These are phyloP conservation scores for Sclerotinia glacialis DNA, from an alignment of 2,329 filamentous ascomycete genomes.

Conservation along the genomic window DNA sequence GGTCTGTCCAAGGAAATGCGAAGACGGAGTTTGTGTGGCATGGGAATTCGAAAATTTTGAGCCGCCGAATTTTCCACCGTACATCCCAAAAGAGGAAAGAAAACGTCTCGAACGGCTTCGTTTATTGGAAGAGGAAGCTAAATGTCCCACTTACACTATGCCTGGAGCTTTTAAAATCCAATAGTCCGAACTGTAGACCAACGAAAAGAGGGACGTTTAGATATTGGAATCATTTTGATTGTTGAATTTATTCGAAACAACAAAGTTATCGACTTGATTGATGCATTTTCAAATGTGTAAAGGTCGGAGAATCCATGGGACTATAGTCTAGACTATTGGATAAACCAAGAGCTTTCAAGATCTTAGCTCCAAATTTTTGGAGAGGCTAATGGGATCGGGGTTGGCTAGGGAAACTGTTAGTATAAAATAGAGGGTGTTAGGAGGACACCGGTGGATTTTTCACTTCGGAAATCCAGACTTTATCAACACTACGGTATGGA, in stretches of 20 bases:
- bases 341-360: neutral
- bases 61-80: neutral
- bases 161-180: neutral
- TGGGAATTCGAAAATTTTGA: neutral
- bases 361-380: neutral
- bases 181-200: neutral
- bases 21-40: neutral
- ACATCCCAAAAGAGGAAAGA: neutral
- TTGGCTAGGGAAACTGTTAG: neutral
- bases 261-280: fast-evolving
- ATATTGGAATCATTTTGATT: fast-evolving
- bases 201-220: neutral
- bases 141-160: conserved; percentile 9
- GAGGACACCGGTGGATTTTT: neutral
- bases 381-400: neutral
- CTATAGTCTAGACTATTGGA: neutral
- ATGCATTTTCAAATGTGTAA: neutral
- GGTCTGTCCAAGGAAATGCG: neutral
- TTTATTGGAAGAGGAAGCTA: neutral
- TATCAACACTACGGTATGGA: neutral
- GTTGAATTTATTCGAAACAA: neutral
- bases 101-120: neutral
- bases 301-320: neutral
- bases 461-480: neutral
- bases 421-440: neutral